A percentile compares a stretch with the other conserved stretches of the same genome.
Conservation (phyloP, 176 grass and related monocot species). For the Hyparrhenia diplandra region DNA sequence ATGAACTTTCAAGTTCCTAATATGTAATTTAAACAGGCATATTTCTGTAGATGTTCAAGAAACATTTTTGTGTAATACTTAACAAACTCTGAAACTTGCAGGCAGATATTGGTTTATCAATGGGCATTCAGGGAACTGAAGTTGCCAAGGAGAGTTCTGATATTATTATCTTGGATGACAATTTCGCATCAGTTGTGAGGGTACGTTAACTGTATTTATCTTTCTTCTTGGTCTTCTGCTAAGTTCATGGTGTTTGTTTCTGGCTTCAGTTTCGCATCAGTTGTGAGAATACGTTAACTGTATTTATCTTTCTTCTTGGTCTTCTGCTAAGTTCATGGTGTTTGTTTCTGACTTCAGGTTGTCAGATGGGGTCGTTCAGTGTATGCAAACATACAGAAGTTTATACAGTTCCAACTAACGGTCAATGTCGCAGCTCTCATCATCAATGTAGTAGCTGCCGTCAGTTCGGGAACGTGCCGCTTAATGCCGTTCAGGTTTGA, state of each 20-base stretch:
- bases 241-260: slow-evolving; percentile 32
- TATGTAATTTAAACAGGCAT: background rate
- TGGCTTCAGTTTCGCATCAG: slow-evolving; percentile 56
- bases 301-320: background rate
- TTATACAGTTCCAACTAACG: slow-evolving; percentile 98
- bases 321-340: slow-evolving; percentile 6
- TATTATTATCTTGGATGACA: slow-evolving; percentile 98
- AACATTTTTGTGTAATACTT: slow-evolving; percentile 14
- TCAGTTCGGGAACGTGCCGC: slow-evolving; percentile 33
- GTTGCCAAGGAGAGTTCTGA: slow-evolving; percentile 99
- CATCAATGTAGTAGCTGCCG: slow-evolving; percentile 86
- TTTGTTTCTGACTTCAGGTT: slow-evolving; percentile 56
- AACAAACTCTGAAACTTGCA: slow-evolving; percentile 38
- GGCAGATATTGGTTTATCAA: slow-evolving; percentile 96
- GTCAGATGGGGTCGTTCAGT: slow-evolving; percentile 95
- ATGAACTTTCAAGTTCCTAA: background rate
- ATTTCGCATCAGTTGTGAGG: slow-evolving; percentile 94
- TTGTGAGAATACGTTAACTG: slow-evolving; percentile 58
- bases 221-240: background rate
- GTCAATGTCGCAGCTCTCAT: slow-evolving; percentile 85
- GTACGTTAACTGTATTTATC: slow-evolving; percentile 8
- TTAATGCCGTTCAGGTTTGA: too few relatives aligned
- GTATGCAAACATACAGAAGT: slow-evolving; percentile 95
- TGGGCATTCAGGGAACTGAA: slow-evolving; percentile 98
- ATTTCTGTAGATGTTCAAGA: background rate